Evolutionary conservation across 495 filamentous ascomycete genomes (phyloP).

Genomic region (Talaromyces liani): DNA sequence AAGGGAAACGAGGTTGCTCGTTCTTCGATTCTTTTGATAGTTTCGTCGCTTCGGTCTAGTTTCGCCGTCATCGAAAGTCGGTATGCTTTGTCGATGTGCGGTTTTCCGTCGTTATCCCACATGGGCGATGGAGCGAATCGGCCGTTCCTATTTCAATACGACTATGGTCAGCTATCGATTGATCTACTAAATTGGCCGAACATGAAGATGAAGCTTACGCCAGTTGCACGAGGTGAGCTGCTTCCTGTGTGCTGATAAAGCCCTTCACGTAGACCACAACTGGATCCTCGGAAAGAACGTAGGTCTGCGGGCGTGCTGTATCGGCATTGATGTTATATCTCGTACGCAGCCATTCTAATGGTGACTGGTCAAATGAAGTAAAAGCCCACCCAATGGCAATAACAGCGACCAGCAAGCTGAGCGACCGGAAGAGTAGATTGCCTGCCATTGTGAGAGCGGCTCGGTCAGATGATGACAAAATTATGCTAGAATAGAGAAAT

Average conservation of each 20-base stretch:
- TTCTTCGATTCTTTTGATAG: not conserved
- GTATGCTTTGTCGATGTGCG: slow-evolving; percentile 3
- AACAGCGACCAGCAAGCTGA: not conserved
- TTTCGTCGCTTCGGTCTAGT: not conserved
- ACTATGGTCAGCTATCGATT: not conserved
- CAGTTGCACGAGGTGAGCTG: not conserved
- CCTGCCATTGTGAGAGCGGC: not conserved
- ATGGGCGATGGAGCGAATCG: slow-evolving; percentile 2
- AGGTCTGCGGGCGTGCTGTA: not conserved
- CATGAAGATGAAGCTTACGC: slow-evolving; percentile 10
- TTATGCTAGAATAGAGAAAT: not conserved
- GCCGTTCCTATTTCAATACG: not conserved
- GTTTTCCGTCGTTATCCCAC: slow-evolving; percentile 3
- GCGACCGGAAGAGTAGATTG: not conserved
- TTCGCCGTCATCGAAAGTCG: slow-evolving; percentile 2
- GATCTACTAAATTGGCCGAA: not conserved
- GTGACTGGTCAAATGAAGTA: not conserved
- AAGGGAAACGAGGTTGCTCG: not conserved
- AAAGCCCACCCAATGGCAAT: not conserved
- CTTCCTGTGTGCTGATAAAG: slow-evolving; percentile 2
- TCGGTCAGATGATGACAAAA: no score
- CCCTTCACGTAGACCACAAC: slow-evolving; percentile 3
- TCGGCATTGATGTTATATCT: not conserved
- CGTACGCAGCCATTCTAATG: not conserved
- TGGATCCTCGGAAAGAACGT: not conserved